Percentiles rank a stretch among this genome's conserved stretches.
Evolutionary conservation across 768 basidiomycete species (phyloP).

Genomic region (Pholiota conissans): DNA sequence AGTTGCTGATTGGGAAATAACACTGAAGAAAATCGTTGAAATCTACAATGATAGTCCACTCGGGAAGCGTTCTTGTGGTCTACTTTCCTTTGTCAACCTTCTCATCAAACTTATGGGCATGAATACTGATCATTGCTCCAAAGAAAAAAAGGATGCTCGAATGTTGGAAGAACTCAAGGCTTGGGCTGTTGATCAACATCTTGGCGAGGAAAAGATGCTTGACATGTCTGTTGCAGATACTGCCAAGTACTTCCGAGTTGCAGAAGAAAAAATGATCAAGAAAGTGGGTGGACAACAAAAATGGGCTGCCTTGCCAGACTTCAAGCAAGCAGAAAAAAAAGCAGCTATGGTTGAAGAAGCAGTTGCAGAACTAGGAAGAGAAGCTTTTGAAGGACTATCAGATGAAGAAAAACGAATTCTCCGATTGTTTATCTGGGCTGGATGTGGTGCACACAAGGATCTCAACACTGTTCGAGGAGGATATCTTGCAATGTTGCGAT

Average conservation of each 20-base stretch:
- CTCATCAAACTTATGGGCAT: constrained; percentile 20
- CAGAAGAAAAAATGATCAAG: constrained; percentile 13
- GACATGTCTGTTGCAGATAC: constrained; percentile 14
- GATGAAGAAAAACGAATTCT: constrained; percentile 16
- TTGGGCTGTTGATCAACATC: constrained; percentile 18
- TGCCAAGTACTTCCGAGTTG: background rate
- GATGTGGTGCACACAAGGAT: constrained; percentile 19
- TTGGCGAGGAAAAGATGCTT: constrained; percentile 22
- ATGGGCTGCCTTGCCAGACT: constrained; percentile 13
- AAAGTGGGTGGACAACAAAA: constrained; percentile 13
- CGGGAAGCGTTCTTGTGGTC: constrained; percentile 14
- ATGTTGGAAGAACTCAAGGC: constrained; percentile 19
- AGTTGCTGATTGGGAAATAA: constrained; percentile 19
- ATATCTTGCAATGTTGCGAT: constrained; percentile 17
- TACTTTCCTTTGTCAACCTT: constrained; percentile 15
- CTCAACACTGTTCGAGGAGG: constrained; percentile 28
- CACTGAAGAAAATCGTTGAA: constrained; percentile 13
- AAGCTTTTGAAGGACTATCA: constrained; percentile 13
- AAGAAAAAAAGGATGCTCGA: constrained; percentile 28
- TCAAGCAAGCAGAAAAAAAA: constrained; percentile 8
- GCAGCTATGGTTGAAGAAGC: constrained; percentile 14
- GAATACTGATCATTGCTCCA: constrained; percentile 23
- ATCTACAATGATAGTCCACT: constrained; percentile 22
- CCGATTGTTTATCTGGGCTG: constrained; percentile 29
- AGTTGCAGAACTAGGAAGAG: constrained; percentile 12